Percentiles rank a stretch among this genome's conserved stretches.
Evolutionary conservation across 2,329 filamentous ascomycete species (phyloP).

Genomic region (Aspergillus quadricinctus): DNA sequence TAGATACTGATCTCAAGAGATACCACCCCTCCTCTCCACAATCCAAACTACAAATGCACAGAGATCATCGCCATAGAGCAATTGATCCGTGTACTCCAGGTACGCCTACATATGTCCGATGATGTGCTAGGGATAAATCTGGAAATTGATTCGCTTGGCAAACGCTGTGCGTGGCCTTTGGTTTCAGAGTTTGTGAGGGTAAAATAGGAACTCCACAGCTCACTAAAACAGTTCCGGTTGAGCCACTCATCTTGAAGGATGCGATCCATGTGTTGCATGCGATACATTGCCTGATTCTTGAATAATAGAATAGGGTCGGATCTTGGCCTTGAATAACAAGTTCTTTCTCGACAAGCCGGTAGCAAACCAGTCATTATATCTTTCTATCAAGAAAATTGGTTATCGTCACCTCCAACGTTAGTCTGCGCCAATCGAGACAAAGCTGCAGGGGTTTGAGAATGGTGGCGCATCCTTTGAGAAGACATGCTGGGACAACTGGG

Average conservation of each 20-base stretch:
- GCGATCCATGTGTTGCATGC: not conserved
- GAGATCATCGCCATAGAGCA: not conserved
- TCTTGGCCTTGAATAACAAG: too few relatives aligned
- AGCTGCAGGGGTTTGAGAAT: too few relatives aligned
- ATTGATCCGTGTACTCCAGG: not conserved
- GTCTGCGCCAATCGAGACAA: too few relatives aligned
- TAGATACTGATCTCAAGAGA: not conserved
- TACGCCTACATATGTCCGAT: not conserved
- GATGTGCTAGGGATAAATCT: not conserved
- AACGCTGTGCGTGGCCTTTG: not conserved
- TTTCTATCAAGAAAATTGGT: not conserved
- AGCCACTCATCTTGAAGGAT: not conserved
- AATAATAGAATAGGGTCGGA: not conserved
- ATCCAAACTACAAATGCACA: not conserved
- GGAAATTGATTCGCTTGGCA: not conserved
- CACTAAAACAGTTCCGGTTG: not conserved
- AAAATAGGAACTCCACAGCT: not conserved
- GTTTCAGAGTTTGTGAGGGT: not conserved
- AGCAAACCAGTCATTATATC: not conserved
- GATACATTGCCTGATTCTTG: not conserved
- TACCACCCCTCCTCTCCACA: not conserved
- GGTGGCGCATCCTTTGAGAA: too few relatives aligned
- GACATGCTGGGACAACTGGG: too few relatives aligned
- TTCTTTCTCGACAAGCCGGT: too few relatives aligned
- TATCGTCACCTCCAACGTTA: too few relatives aligned